A percentile compares a stretch with the other conserved stretches of the same genome.
These are phyloP conservation scores for Ogataea polymorpha DNA, from an alignment of 805 yeast genomes.

Conservation along the genomic window DNA sequence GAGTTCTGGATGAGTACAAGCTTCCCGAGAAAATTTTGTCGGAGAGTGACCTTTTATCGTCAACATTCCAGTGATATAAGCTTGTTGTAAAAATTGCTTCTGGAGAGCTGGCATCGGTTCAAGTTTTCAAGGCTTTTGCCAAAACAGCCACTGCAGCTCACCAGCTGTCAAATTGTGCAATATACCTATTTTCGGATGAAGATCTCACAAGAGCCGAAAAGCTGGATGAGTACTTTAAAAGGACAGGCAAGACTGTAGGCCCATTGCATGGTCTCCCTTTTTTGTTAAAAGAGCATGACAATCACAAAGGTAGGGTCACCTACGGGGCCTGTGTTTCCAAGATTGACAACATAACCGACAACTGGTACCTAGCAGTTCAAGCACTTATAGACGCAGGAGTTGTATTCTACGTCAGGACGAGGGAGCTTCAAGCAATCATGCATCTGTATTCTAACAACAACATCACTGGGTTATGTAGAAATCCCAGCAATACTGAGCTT, in stretches of 20 bases:
- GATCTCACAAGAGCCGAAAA: slow-evolving; percentile 47
- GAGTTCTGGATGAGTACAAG: no score
- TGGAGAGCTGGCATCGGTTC: slow-evolving; percentile 40
- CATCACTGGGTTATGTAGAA: slow-evolving; percentile 8
- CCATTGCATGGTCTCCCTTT: slow-evolving; percentile 65
- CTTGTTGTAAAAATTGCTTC: no score
- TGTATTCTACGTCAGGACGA: slow-evolving; percentile 5
- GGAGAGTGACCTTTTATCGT: no score
- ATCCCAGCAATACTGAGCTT: slow-evolving; percentile 3
- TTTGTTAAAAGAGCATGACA: slow-evolving; percentile 57
- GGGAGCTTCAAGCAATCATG: slow-evolving; percentile 6
- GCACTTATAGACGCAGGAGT: slow-evolving; percentile 36
- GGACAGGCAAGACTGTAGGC: slow-evolving; percentile 47
- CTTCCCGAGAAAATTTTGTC: no score
- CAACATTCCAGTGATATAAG: no score
- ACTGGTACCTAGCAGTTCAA: slow-evolving; percentile 40
- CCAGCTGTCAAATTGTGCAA: slow-evolving; percentile 47
- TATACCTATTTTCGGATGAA: slow-evolving; percentile 45
- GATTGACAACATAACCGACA: slow-evolving; percentile 38
- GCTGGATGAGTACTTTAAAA: slow-evolving; percentile 46
- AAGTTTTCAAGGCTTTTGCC: slow-evolving; percentile 45
- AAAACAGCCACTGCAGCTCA: slow-evolving; percentile 48
- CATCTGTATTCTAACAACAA: no score
- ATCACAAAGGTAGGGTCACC: slow-evolving; percentile 48
- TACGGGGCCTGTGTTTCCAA: slow-evolving; percentile 47